Evolutionary conservation across 1,284 basidiomycete species (phyloP).

Genomic region (Porodaedalea pini): DNA sequence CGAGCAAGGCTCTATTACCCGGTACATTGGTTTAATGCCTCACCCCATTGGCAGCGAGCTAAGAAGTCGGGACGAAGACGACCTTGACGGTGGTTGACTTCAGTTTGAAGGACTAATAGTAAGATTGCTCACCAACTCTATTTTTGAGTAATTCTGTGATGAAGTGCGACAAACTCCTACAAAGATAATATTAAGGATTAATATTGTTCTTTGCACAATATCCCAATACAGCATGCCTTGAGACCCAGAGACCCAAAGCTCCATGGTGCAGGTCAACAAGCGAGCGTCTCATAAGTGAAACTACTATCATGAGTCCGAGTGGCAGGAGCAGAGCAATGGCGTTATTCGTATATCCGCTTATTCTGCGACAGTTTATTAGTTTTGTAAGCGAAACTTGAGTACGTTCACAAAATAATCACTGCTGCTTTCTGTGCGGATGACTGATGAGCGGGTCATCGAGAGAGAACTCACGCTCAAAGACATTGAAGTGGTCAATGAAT

Average conservation of each 20-base stretch:
- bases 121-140: conserved; percentile 43
- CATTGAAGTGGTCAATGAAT: conserved; percentile 25
- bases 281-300: conserved; percentile 42
- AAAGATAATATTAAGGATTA: conserved; percentile 1
- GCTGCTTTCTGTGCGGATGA: conserved; percentile 47
- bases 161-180: conserved; percentile 44
- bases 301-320: conserved; percentile 33
- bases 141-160: conserved; percentile 58
- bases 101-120: background rate
- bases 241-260: conserved; percentile 45
- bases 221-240: conserved; percentile 36
- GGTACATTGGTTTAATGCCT: conserved; percentile 44
- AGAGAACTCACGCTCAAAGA: conserved; percentile 53
- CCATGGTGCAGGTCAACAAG: conserved; percentile 55
- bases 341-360: conserved; percentile 46
- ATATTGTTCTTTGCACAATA: background rate
- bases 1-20: conserved; percentile 38
- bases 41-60: conserved; percentile 59
- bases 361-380: conserved; percentile 32
- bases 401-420: conserved; percentile 34
- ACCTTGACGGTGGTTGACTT: conserved; percentile 35
- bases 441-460: conserved; percentile 50
- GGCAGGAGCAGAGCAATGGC: conserved; percentile 46
- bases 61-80: conserved; percentile 69
- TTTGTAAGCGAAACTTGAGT: background rate